A percentile compares a stretch with the other conserved stretches of the same genome.
phyloP scores from a whole-genome alignment of 495 filamentous ascomycete species.

The Podospora pseudoanserina region DNA sequence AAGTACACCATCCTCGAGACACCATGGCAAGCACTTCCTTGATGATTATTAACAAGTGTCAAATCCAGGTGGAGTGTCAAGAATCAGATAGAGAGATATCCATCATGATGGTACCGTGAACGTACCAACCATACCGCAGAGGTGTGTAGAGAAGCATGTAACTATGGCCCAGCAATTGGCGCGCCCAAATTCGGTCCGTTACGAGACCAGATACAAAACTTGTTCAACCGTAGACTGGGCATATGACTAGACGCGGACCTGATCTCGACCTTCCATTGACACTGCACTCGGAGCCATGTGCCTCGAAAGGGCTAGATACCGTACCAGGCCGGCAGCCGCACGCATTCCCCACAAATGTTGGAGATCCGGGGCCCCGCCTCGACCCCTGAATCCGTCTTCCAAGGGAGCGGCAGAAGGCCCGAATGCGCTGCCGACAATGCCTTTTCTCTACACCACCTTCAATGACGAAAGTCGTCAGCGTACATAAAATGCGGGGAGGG shows the following conservation, averaged over 20 bases:
- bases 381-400: conserved; percentile 1
- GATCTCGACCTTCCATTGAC: background rate
- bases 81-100: background rate
- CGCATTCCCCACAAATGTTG: conserved; percentile 10
- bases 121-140: background rate
- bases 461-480: background rate
- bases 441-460: background rate
- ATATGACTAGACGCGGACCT: background rate
- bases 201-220: background rate
- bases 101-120: background rate
- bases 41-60: background rate
- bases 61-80: background rate
- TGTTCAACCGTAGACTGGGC: background rate
- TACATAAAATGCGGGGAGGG: background rate
- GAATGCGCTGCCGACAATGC: conserved; percentile 18
- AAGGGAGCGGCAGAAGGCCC: conserved; percentile 23
- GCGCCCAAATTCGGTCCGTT: conserved; percentile 5
- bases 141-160: background rate
- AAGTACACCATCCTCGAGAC: background rate
- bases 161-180: background rate
- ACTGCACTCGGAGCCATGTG: background rate
- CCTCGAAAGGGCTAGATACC: conserved; percentile 7
- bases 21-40: background rate
- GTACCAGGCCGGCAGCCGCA: conserved; percentile 6
- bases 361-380: conserved; percentile 16